Evolutionary conservation across 768 basidiomycete species (phyloP), one percentile per base, ranked within the genome.

Genomic region (Russula foetens): DNA sequence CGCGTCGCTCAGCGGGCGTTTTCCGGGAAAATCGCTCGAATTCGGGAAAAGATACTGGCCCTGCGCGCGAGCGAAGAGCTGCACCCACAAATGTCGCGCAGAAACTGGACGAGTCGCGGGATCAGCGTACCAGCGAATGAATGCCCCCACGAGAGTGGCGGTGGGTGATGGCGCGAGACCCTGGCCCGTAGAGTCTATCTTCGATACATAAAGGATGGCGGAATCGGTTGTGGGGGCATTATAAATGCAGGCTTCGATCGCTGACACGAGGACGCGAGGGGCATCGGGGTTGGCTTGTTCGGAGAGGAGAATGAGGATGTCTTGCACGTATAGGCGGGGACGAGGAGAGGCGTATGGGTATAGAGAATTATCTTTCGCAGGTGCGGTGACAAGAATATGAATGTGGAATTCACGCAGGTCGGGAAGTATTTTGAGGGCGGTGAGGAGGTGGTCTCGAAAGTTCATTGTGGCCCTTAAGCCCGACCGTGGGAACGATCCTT

Each of bases 1-100:
- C 46, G 85, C 76, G 69, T 98, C 97, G 46, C 81, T 79, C 56
- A 96, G 72, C 1, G 88, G 85, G 19, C 74, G 80, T 73, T 98
- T 98, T 2, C 82, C 82, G 2, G 73, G 56, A 64, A 77, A 84
- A 21, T 90, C 84, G 3, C 81, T 75, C 11, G 90, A 92, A 70
- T 93, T 93, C 0, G 95, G 89, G 72, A 98, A 99, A 52, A 99
- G 78, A 70, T 98, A 99, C 72, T 98, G 95, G 38, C 73, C 76
- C 73, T 98, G 95, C 3, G 91, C 84, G 19, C 93, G 80, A 8
- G 96, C 96, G 70, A 60, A 60, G 53, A 60, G 59, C 38, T 60
- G 59, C 33, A 60, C 29, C 59, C 59, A 60, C 2, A 60, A 46
- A 48, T 60, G 52, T 31, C 53, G 51, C n/a, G 29, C 59, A 28